Evolutionary conservation across 495 filamentous ascomycete genomes (phyloP).

Genomic region (Astrothelium subdiscretum): DNA sequence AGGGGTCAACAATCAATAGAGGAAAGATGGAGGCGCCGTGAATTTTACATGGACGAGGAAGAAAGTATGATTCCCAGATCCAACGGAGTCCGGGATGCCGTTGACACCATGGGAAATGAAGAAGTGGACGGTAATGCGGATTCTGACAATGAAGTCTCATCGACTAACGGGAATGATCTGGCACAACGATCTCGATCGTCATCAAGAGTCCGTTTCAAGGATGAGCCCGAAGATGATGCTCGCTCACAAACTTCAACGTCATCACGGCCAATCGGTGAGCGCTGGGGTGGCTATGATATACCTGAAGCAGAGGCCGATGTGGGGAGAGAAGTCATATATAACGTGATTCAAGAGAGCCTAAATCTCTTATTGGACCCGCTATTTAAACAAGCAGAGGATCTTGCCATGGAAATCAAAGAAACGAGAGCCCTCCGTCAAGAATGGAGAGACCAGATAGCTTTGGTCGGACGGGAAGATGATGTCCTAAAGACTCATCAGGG

Average conservation of each 20-base stretch:
- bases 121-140: slow-evolving; percentile 31
- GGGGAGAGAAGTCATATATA: slow-evolving; percentile 80
- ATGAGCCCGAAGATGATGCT: slow-evolving; percentile 62
- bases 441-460: slow-evolving; percentile 31
- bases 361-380: slow-evolving; percentile 83
- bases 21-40: slow-evolving; percentile 60
- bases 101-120: slow-evolving; percentile 42
- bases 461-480: slow-evolving; percentile 4
- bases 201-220: slow-evolving; percentile 73
- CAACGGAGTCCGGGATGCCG: slow-evolving; percentile 33
- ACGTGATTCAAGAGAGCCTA: slow-evolving; percentile 78
- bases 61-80: slow-evolving; percentile 51
- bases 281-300: slow-evolving; percentile 75
- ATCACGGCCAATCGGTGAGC: slow-evolving; percentile 56
- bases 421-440: slow-evolving; percentile 50
- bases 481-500: slow-evolving; percentile 1
- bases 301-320: slow-evolving; percentile 70
- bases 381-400: slow-evolving; percentile 70
- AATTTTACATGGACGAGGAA: slow-evolving; percentile 73
- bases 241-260: slow-evolving; percentile 71
- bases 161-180: slow-evolving; percentile 8
- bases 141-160: slow-evolving; percentile 13
- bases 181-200: slow-evolving; percentile 67
- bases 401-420: slow-evolving; percentile 55
- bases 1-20: slow-evolving; percentile 43